These are phyloP conservation scores for Bidens hawaiensis DNA, from an alignment of 140 eudicot genomes.

Conservation along the genomic window DNA sequence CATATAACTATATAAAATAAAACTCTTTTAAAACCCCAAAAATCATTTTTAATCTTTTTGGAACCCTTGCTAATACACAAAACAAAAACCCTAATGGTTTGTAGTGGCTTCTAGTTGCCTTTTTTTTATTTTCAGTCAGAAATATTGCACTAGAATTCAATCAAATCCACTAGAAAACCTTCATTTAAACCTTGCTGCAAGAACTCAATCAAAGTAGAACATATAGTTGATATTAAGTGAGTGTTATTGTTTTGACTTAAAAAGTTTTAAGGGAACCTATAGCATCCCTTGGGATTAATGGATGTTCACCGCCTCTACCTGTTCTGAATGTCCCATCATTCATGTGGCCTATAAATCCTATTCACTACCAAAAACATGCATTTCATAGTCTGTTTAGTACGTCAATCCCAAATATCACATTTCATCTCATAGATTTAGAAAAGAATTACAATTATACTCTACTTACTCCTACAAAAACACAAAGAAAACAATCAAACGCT, in stretches of 20 bases:
- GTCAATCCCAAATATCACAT: background rate
- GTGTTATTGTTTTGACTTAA: background rate
- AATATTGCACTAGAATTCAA: conserved; percentile 13
- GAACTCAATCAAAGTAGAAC: background rate
- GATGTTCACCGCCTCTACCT: too few relatives aligned
- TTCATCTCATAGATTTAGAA: background rate
- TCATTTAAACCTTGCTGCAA: background rate
- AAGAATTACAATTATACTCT: background rate
- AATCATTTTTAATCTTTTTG: conserved; percentile 10
- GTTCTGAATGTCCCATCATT: too few relatives aligned
- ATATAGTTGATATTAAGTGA: background rate
- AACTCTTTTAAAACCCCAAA: conserved; percentile 21
- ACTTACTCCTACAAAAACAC: background rate
- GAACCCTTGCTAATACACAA: conserved; percentile 27
- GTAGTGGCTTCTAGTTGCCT: conserved; percentile 29
- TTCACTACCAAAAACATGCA: too few relatives aligned
- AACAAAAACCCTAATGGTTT: conserved; percentile 24
- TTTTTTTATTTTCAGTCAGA: conserved; percentile 21
- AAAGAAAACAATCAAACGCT: background rate
- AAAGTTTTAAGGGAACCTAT: background rate
- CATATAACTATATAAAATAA: too few relatives aligned
- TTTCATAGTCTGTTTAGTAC: too few relatives aligned
- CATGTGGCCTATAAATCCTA: background rate
- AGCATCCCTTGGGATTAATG: background rate
- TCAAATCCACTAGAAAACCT: conserved; percentile 12